Base-by-base conservation (phyloP, 345 rosid species). In the Passiflora organensis region DNA sequence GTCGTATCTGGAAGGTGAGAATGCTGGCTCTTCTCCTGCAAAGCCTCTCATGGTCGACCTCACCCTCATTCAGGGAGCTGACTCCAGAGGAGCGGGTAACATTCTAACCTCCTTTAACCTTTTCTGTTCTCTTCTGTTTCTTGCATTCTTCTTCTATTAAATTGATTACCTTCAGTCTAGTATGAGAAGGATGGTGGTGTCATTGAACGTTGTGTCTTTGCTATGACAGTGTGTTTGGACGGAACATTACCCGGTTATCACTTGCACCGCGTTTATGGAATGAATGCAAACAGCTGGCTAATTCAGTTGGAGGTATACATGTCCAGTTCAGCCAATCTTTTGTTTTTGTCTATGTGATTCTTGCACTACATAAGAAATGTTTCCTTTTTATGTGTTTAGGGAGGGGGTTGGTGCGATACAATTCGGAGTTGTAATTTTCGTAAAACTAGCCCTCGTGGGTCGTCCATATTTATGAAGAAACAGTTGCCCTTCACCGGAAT, bases 1-100 rank as follows among this genome's bases (percentile, higher is more conserved):
- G 17, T 63, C 80, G 15, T 56, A 43, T 8, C 23, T 51, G 38
- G 80, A 78, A 47, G 54, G 22, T 1, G 15, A 45, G 64, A 71
- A 13, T 11, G 42, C 37, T n/a, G 43, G 44, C 68, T 10, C 64
- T 0, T 6, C 69, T 22, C 28, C 80, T 12, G 24, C 82, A 1
- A 41, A 68, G 43, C 84, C 78, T 64, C 63, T 66, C 44, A 73
- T 67, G 86, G 82, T 87, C 14, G 81, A 74, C 39, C 91, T 91
- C 56, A 80, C 95, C 59, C 86, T 91, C 65, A 85, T 91, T 65
- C 73, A 68, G 4, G 86, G 89, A 69, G 96, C 96, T 78, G 91
- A 68, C 39, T 68, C 87, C 34, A 82, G 78, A 65, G 96, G 96
- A 82, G 96, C 97, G 67, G 89, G 97, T 87, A 76, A n/a, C n/a